Evolutionary conservation across 1,139 yeast species (phyloP).

Genomic region (Blastobotrys persicus): DNA sequence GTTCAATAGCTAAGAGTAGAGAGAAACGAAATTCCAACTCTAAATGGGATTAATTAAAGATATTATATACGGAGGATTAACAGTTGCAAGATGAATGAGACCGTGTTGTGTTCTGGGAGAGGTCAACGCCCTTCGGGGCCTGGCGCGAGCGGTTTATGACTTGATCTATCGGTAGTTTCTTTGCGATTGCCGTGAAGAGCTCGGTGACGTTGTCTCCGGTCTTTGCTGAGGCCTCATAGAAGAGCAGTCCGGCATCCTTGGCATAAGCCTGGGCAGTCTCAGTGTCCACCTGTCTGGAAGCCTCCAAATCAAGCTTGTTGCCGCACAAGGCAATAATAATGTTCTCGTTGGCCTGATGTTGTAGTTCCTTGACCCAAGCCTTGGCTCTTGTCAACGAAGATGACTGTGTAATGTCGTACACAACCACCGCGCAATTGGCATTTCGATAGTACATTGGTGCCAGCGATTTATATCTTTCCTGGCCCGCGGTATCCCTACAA

Average conservation of each 20-base stretch:
- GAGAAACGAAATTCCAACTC: not conserved
- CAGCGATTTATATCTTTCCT: constrained; percentile 81
- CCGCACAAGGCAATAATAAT: constrained; percentile 86
- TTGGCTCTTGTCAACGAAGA: constrained; percentile 81
- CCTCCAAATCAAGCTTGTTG: constrained; percentile 67
- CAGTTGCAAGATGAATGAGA: constrained; percentile 34
- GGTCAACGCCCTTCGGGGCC: constrained; percentile 37
- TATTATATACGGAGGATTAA: constrained; percentile 13
- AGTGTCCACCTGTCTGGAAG: constrained; percentile 51
- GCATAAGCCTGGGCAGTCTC: constrained; percentile 60
- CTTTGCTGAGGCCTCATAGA: constrained; percentile 93
- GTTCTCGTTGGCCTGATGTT: constrained; percentile 81
- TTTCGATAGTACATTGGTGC: constrained; percentile 92
- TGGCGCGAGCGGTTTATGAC: constrained; percentile 33
- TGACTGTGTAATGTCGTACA: constrained; percentile 67
- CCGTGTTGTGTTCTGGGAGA: constrained; percentile 27
- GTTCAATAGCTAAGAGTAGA: not conserved
- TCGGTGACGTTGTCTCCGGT: constrained; percentile 80
- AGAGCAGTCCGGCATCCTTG: constrained; percentile 70
- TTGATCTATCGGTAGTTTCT: constrained; percentile 38
- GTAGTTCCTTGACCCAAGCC: constrained; percentile 93
- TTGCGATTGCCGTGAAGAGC: constrained; percentile 77
- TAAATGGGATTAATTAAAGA: not conserved
- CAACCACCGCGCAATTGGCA: constrained; percentile 84
- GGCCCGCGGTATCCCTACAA: constrained; percentile 90